These are phyloP conservation scores for Exophiala sp. DNA, from an alignment of 2,329 filamentous ascomycete genomes.

Conservation along the genomic window DNA sequence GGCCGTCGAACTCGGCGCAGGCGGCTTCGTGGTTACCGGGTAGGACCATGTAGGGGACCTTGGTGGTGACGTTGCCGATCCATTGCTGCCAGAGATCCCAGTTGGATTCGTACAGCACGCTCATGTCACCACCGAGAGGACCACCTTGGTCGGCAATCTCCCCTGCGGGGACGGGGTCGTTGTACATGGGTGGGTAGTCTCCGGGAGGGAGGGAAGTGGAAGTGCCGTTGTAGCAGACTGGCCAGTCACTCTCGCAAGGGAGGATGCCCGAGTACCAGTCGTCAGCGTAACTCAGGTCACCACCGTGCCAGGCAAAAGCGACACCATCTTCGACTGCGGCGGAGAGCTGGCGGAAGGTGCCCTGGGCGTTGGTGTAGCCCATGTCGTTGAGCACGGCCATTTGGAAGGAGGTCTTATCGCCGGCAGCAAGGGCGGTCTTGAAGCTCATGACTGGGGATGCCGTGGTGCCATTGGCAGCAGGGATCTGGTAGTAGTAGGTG, in stretches of 20 bases:
- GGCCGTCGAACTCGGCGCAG: conserved; percentile 49
- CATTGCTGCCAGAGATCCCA: conserved; percentile 54
- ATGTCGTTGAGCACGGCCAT: conserved; percentile 52
- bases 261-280: conserved; percentile 53
- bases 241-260: conserved; percentile 47
- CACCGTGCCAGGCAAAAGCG: conserved; percentile 53
- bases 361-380: conserved; percentile 53
- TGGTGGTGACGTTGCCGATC: conserved; percentile 42
- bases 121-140: conserved; percentile 49
- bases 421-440: conserved; percentile 45
- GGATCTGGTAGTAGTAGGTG: conserved; percentile 52
- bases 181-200: conserved; percentile 41
- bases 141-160: conserved; percentile 47
- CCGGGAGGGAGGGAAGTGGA: conserved; percentile 40
- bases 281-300: conserved; percentile 51
- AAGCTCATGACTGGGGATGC: conserved; percentile 46
- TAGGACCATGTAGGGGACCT: conserved; percentile 50
- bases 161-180: conserved; percentile 44
- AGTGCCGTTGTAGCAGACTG: conserved; percentile 53
- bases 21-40: conserved; percentile 52
- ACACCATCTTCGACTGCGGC: conserved; percentile 43
- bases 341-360: conserved; percentile 45
- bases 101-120: conserved; percentile 49
- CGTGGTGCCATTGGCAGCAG: conserved; percentile 50
- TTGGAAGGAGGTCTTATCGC: conserved; percentile 42